These are phyloP conservation scores for Lodderomyces elongisporus DNA, from an alignment of 1,139 yeast genomes.

Conservation along the genomic window DNA sequence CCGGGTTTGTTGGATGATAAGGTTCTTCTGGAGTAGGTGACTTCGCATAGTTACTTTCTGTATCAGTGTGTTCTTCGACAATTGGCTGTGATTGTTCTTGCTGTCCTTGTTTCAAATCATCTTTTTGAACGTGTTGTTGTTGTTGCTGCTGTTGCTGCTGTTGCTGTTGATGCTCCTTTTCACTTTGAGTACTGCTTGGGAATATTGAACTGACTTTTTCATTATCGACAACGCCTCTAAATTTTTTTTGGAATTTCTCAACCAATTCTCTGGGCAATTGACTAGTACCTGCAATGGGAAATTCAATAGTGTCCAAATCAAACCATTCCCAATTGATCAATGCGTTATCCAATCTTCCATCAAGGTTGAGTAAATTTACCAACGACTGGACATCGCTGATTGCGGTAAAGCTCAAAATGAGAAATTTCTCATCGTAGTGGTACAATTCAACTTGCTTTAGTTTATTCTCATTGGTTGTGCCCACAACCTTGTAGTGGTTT, in stretches of 20 bases:
- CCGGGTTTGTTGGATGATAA: conserved; percentile 7
- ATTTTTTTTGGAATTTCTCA: conserved; percentile 18
- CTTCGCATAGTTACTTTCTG: conserved; percentile 9
- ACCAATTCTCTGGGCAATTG: conserved; percentile 22
- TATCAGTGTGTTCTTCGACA: conserved; percentile 13
- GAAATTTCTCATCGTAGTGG: conserved; percentile 9
- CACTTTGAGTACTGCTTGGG: neutral
- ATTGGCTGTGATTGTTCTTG: conserved; percentile 6
- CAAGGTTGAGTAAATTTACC: conserved; percentile 13
- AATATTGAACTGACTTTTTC: conserved; percentile 13
- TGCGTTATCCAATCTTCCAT: conserved; percentile 18
- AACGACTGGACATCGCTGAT: conserved; percentile 12
- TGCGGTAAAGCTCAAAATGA: conserved; percentile 13
- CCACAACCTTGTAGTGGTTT: conserved; percentile 6
- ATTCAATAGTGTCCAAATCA: conserved; percentile 15
- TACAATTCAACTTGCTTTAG: conserved; percentile 12
- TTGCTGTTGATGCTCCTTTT: neutral
- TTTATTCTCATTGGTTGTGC: conserved; percentile 10
- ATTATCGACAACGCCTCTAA: conserved; percentile 13
- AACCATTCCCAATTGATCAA: conserved; percentile 23
- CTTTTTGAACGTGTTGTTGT: too few species aligned
- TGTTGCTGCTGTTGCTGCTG: conserved; percentile 1
- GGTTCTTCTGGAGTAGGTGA: conserved; percentile 12
- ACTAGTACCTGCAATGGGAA: conserved; percentile 22
- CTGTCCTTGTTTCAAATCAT: conserved; percentile 4